A percentile compares a stretch with the other conserved stretches of the same genome.
These are phyloP conservation scores for Withania somnifera DNA, from an alignment of 305 asterid species.

Conservation along the genomic window DNA sequence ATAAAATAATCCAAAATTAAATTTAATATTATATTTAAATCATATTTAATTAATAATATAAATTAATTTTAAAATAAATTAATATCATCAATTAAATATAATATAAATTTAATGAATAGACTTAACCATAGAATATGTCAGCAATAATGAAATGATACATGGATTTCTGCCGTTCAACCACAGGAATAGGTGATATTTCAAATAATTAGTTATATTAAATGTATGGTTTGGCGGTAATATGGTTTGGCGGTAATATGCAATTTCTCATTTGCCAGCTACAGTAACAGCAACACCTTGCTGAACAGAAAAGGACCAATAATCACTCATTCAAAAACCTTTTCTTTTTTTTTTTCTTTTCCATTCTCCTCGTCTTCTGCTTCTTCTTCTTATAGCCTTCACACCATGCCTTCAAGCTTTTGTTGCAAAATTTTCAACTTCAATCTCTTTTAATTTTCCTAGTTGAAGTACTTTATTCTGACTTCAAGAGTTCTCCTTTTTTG, in stretches of 20 bases:
- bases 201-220: not conserved
- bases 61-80: too few species aligned
- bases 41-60: too few species aligned
- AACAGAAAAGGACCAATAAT: not conserved
- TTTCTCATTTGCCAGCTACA: not conserved
- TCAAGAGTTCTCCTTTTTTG: not conserved
- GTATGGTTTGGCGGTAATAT: not conserved
- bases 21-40: too few species aligned
- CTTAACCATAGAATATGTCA: too few species aligned
- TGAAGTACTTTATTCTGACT: not conserved
- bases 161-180: too few species aligned
- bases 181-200: too few species aligned
- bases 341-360: too few species aligned
- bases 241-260: not conserved
- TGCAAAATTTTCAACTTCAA: not conserved
- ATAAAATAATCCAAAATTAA: too few species aligned
- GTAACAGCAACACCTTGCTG: not conserved
- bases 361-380: not conserved
- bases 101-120: too few species aligned
- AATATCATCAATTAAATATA: too few species aligned
- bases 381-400: not conserved
- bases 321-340: not conserved
- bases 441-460: not conserved
- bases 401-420: not conserved
- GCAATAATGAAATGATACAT: too few species aligned